Base-by-base conservation (phyloP, 176 grass and related monocot genomes). In the Typha latifolia region DNA sequence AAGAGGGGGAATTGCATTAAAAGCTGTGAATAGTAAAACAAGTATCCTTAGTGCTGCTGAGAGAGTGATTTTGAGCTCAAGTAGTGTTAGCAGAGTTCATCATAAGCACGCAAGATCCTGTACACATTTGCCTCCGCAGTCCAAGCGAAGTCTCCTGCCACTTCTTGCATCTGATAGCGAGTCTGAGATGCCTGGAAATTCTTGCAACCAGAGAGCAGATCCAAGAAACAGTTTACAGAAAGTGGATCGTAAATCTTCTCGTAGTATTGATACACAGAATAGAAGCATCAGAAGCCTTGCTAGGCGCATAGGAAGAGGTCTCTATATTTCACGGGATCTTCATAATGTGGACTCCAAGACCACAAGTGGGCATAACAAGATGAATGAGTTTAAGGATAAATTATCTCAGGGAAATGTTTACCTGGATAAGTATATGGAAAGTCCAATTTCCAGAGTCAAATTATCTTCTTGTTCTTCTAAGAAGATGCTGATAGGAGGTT, bases 21-120 rank as follows among this genome's bases (percentile, higher is more conserved):
- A 83, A 84, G 87, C 80, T 81, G 64, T 86, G 64, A 84, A 86
- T 72, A 86, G 83, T 81, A 69, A 66, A 53, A 72, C 77, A 62
- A 75, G 49, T 55, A 48, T 83, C 61, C 74, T 86, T 24, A 52
- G 62, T 74, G 4, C 0, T 24, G 66, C 21, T 3, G 63, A 78
- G 59, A 31, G 23, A 65, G 69, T 81, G 71, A 15, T 49, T 11
- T 81, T 81, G 66, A 48, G 47, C 62, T 34, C 50, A 48, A 78
- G 34, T 57, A 72, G 51, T 66, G 67, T 43, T 51, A 62, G 16
- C 47, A 78, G 61, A 16, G 14, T 51, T 78, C 49, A 15, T 10
- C 15, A 71, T 32, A 70, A 12, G 48, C 64, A 47, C 67, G 43
- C 63, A 68, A 76, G 61, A 69, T 63, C 65, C 3, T 51, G 15